phyloP scores from a whole-genome alignment of 768 basidiomycete species.

The Suillus lakei region DNA sequence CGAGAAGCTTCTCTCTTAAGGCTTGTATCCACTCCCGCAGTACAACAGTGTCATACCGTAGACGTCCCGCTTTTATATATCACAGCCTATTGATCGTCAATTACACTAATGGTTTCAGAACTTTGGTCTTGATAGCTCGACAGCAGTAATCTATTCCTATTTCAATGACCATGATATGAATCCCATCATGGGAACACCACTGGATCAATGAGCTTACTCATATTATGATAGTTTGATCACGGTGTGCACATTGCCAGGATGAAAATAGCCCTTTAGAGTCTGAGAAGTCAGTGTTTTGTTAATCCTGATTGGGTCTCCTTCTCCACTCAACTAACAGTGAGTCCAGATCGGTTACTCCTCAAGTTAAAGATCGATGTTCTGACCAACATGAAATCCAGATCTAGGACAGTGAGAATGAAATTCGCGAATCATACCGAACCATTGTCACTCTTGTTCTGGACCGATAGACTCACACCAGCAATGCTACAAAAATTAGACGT shows the following conservation, averaged over 20 bases:
- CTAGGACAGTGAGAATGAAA: neutral
- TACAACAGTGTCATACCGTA: neutral
- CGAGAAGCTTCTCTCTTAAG: constrained; percentile 48
- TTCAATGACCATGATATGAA: neutral
- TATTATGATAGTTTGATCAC: neutral
- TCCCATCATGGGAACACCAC: no score
- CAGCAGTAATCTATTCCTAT: neutral
- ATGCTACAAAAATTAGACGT: neutral
- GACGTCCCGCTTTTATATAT: neutral
- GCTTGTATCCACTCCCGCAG: neutral
- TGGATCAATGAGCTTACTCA: neutral
- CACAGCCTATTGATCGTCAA: neutral
- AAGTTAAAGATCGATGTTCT: neutral
- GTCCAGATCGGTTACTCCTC: neutral
- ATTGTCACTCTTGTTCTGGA: neutral
- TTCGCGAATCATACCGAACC: neutral
- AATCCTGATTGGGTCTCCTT: neutral
- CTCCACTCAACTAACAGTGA: neutral
- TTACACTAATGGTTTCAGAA: no score
- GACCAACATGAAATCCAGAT: neutral
- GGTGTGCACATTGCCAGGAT: neutral
- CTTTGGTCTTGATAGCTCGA: neutral
- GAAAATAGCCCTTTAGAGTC: neutral
- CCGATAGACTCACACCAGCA: neutral
- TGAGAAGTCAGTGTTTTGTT: neutral